A percentile compares a stretch with the other conserved stretches of the same genome.
phyloP scores from a whole-genome alignment of 352 stramenopile species.

The Phytophthora citricola region DNA sequence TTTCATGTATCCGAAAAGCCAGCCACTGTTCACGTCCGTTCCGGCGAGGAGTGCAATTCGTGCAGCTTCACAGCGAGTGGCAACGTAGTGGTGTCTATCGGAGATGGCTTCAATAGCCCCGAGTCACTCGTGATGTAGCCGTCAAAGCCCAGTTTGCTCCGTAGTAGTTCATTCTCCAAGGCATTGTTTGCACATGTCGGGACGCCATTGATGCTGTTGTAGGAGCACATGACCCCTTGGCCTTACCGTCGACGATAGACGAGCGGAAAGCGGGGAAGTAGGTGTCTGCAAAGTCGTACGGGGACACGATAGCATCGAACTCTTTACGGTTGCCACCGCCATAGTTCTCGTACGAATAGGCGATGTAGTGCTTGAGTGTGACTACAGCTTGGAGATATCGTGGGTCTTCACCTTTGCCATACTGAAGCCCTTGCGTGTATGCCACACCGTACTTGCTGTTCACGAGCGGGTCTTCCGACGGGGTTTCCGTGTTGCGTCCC shows the following conservation, averaged over 20 bases:
- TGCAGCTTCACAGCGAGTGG: conserved; percentile 2
- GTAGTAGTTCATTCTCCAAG: conserved; percentile 1
- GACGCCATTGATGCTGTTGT: conserved; percentile 5
- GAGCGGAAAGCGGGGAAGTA: conserved; percentile 4
- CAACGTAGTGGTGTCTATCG: conserved; percentile 2
- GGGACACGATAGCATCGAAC: conserved; percentile 57
- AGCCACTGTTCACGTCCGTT: conserved; percentile 1
- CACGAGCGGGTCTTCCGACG: conserved; percentile 2
- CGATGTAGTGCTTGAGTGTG: conserved; percentile 93
- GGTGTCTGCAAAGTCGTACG: conserved; percentile 5
- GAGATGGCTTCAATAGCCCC: conserved; percentile 5
- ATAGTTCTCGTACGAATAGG: conserved; percentile 84
- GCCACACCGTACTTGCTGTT: conserved; percentile 5
- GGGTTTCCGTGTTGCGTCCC: conserved; percentile 1
- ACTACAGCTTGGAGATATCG: conserved; percentile 74
- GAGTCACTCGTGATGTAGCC: conserved; percentile 8
- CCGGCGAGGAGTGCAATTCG: not conserved
- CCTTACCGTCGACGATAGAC: conserved; percentile 1
- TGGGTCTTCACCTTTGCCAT: conserved; percentile 38
- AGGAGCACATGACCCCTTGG: conserved; percentile 4
- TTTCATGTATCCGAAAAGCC: not conserved
- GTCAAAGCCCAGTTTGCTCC: conserved; percentile 1
- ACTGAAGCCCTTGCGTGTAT: conserved; percentile 2
- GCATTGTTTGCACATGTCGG: conserved; percentile 1
- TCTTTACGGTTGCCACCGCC: conserved; percentile 59